Evolutionary conservation across 2,329 filamentous ascomycete species (phyloP).

Genomic region (Trichophyton mentagrophytes): DNA sequence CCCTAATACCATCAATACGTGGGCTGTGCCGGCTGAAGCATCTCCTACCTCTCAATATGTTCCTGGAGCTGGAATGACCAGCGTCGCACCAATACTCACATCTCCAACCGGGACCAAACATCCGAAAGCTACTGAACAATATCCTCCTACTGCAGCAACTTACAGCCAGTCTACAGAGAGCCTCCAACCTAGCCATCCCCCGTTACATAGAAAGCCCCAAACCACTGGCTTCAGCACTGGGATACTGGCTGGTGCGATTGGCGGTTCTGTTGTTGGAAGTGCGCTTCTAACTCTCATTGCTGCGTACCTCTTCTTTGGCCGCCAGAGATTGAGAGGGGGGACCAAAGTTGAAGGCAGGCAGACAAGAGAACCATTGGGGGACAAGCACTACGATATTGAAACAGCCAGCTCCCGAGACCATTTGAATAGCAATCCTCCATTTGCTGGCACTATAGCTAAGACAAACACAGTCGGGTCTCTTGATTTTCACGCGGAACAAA

Average conservation of each 20-base stretch:
- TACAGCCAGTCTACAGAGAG: background rate
- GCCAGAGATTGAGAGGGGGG: background rate
- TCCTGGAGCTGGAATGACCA: background rate
- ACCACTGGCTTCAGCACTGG: background rate
- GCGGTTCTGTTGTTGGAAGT: constrained; percentile 16
- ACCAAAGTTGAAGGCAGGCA: background rate
- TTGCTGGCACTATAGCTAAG: background rate
- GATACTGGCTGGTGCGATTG: constrained; percentile 17
- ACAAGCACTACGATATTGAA: background rate
- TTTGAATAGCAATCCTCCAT: background rate
- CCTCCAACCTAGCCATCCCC: constrained; percentile 2
- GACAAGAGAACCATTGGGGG: background rate
- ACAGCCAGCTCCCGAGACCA: background rate
- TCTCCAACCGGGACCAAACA: background rate
- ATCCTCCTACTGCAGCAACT: background rate
- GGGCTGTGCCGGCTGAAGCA: too few species aligned
- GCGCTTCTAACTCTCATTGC: constrained; percentile 15
- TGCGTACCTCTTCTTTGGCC: constrained; percentile 15
- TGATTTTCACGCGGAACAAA: background rate
- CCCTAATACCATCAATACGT: too few species aligned
- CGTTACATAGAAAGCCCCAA: background rate
- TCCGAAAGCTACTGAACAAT: background rate
- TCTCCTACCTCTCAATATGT: too few species aligned
- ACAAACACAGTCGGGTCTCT: background rate
- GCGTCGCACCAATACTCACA: background rate